Percentiles rank a stretch among this genome's conserved stretches.
phyloP scores from a whole-genome alignment of 495 filamentous ascomycete species.

The Penicillium atrosanguineum region DNA sequence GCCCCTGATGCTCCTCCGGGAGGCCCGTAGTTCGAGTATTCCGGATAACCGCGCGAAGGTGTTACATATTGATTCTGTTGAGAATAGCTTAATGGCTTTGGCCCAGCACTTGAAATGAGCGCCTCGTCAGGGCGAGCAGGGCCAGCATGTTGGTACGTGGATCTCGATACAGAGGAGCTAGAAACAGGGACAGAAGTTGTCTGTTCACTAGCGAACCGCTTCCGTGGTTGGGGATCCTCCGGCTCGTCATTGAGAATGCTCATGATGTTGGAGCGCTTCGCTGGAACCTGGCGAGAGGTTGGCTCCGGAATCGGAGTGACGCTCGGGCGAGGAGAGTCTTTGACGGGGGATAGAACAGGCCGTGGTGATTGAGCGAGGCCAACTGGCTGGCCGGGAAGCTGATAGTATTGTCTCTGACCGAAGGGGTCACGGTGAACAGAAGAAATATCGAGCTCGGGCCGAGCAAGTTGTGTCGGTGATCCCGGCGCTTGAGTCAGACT shows the following conservation, averaged over 20 bases:
- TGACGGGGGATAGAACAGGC: slow-evolving; percentile 39
- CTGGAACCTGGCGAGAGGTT: slow-evolving; percentile 46
- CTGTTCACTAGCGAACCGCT: slow-evolving; percentile 44
- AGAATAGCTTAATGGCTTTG: slow-evolving; percentile 24
- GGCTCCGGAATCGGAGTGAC: slow-evolving; percentile 37
- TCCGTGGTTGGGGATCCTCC: slow-evolving; percentile 52
- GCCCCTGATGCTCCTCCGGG: slow-evolving; percentile 23
- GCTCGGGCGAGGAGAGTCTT: slow-evolving; percentile 37
- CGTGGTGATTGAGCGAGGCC: slow-evolving; percentile 32
- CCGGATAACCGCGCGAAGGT: slow-evolving; percentile 33
- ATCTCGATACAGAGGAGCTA: slow-evolving; percentile 10
- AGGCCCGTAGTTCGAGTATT: slow-evolving; percentile 35
- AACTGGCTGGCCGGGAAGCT: slow-evolving; percentile 23
- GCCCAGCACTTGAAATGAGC: slow-evolving; percentile 10
- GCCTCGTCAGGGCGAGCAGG: slow-evolving; percentile 30
- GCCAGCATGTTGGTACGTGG: slow-evolving; percentile 17
- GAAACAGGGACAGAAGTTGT: slow-evolving; percentile 10
- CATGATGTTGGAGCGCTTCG: slow-evolving; percentile 60
- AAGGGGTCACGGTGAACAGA: slow-evolving; percentile 40
- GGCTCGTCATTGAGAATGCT: slow-evolving; percentile 58
- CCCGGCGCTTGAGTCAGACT: slow-evolving; percentile 39
- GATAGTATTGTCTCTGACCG: slow-evolving; percentile 32
- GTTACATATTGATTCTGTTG: slow-evolving; percentile 31
- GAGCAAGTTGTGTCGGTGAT: slow-evolving; percentile 34
- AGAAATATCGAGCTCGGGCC: slow-evolving; percentile 37